Evolutionary conservation across 2,329 filamentous ascomycete species (phyloP), one percentile per base, ranked within the genome.

Genomic region (Monosporascus ibericus): DNA sequence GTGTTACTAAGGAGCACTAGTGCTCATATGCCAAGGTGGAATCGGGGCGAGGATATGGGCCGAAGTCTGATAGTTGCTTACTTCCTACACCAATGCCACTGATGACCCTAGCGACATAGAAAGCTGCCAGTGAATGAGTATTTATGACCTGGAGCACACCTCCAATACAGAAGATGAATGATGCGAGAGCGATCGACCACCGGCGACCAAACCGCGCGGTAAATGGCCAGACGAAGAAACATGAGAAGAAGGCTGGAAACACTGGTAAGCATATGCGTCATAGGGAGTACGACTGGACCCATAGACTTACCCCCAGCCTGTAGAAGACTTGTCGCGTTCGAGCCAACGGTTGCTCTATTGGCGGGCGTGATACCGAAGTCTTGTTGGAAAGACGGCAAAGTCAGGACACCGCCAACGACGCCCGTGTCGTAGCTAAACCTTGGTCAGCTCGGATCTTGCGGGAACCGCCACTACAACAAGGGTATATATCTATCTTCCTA

Each of bases 121-220:
- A 70, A 2, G 66, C 65, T 1, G 58, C 67, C 15, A 73, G 60
- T 3, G 61, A 67, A 51, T 71, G 68, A 5, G 68, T 69, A 48
- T 69, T 68, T 48, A 73, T 65, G 17, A 68, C 63, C 52, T 75
- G 72, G 18, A 75, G 54, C 20, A 72, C 59, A 37, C 67, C 72
- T 37, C 73, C 73, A 22, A 74, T 52, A 62, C 71, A 74, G 64
- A 79, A 80, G 27, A 75, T 68, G 38, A 63, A 48, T 1, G 70
- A 70, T 27, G 70, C 68, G 18, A 73, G 62, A 6, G 70, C 63
- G 44, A 74, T 65, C 18, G 72, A 70, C 64, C 63, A 67, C 6
- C 70, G 68, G 11, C 73, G 71, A 37, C 73, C 73, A 52, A 65
- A 71, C 6, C 63, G 62, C 8, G 70, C 68, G 5, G 71, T 75